Conservation (phyloP, 768 basidiomycete species). For the Mycena rosella region DNA sequence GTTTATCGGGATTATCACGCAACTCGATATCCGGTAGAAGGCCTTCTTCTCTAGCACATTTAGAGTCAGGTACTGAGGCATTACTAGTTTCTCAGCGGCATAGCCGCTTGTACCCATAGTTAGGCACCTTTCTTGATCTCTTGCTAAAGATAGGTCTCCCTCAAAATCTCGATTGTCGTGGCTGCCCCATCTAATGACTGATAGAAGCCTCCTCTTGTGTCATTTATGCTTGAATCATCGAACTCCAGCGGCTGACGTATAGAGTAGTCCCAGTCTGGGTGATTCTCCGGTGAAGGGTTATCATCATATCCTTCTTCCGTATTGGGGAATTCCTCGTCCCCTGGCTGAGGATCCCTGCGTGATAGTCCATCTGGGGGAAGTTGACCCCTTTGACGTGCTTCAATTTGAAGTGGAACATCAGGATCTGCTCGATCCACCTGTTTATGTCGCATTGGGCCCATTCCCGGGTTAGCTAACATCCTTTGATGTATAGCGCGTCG, state of each 20-base stretch:
- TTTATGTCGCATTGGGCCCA: slow-evolving; percentile 52
- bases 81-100: too few relatives aligned
- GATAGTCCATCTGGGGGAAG: slow-evolving; percentile 1
- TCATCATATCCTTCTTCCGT: background rate
- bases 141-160: too few relatives aligned
- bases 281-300: background rate
- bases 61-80: too few relatives aligned
- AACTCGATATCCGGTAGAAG: too few relatives aligned
- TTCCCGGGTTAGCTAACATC: slow-evolving; percentile 49
- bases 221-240: too few relatives aligned
- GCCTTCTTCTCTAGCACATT: too few relatives aligned
- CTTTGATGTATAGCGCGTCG: slow-evolving; percentile 47
- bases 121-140: too few relatives aligned
- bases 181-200: too few relatives aligned
- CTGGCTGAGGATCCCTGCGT: background rate
- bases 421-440: slow-evolving; percentile 50
- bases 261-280: background rate
- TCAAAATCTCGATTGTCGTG: too few relatives aligned
- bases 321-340: background rate
- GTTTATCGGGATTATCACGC: slow-evolving; percentile 16
- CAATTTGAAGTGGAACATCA: slow-evolving; percentile 48
- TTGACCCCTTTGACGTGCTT: slow-evolving; percentile 38
- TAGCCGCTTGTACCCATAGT: too few relatives aligned
- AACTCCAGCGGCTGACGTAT: too few relatives aligned
- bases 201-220: too few relatives aligned